Conservation (phyloP, 2,329 filamentous ascomycete species). For the Blastomyces gilchristii region DNA sequence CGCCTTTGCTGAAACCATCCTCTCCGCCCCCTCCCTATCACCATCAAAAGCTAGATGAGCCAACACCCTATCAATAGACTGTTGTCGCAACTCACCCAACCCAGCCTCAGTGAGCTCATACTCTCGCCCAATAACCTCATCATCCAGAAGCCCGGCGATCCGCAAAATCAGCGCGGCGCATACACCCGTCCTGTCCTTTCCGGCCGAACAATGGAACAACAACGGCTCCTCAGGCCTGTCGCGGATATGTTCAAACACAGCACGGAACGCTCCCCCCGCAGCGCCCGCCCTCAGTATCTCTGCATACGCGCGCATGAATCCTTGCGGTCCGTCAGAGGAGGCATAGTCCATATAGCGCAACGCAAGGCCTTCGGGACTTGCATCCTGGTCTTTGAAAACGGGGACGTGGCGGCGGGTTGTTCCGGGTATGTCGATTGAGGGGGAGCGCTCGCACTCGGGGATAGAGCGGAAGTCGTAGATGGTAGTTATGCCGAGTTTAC, state of each 20-base stretch:
- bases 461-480: constrained; percentile 60
- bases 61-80: constrained; percentile 41
- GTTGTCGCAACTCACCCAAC: constrained; percentile 38
- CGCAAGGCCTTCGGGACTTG: constrained; percentile 54
- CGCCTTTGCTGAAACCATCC: constrained; percentile 36
- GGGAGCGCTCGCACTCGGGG: constrained; percentile 32
- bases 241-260: constrained; percentile 52
- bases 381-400: constrained; percentile 55
- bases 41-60: constrained; percentile 42
- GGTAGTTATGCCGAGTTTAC: constrained; percentile 48
- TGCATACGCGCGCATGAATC: constrained; percentile 56
- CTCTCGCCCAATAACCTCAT: constrained; percentile 41
- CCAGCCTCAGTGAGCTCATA: constrained; percentile 23
- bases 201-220: constrained; percentile 63
- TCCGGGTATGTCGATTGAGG: constrained; percentile 41
- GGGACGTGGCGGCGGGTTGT: constrained; percentile 50
- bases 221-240: constrained; percentile 39
- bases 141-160: constrained; percentile 51
- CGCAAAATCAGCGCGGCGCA: constrained; percentile 55
- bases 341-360: constrained; percentile 52
- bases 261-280: constrained; percentile 41
- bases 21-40: constrained; percentile 35
- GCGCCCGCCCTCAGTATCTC: constrained; percentile 59
- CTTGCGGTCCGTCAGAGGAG: constrained; percentile 46
- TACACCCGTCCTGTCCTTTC: constrained; percentile 68